Percentiles rank a stretch among this genome's conserved stretches.
Evolutionary conservation across 768 basidiomycete genomes (phyloP).

Genomic region (Xanthoconium purpureum): DNA sequence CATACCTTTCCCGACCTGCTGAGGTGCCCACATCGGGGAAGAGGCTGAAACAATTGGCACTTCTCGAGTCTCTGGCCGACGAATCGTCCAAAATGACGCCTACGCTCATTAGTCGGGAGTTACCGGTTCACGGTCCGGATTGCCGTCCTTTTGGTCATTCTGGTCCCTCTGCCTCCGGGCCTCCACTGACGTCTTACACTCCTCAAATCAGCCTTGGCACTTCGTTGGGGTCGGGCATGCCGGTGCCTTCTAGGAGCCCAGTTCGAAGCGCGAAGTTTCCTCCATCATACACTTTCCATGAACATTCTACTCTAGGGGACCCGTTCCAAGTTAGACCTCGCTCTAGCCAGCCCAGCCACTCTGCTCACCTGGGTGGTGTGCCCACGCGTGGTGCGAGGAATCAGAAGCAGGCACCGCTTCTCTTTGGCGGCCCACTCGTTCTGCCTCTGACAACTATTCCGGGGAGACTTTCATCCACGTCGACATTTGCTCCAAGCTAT

Average conservation of each 20-base stretch:
- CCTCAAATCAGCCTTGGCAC: constrained; percentile 23
- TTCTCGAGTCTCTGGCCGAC: constrained; percentile 68
- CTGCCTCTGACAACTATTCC: constrained; percentile 2
- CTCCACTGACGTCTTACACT: constrained; percentile 20
- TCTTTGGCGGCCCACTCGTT: constrained; percentile 5
- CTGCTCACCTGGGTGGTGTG: constrained; percentile 15
- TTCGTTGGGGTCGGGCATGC: constrained; percentile 35
- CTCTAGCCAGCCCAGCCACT: constrained; percentile 45
- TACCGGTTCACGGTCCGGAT: constrained; percentile 15
- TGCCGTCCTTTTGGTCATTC: constrained; percentile 4
- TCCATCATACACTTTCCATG: constrained; percentile 2
- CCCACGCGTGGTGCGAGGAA: constrained; percentile 8
- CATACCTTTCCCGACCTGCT: constrained; percentile 56
- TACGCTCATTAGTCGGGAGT: constrained; percentile 28
- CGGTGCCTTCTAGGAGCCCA: constrained; percentile 5
- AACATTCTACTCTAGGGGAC: constrained; percentile 17
- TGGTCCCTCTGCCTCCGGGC: constrained; percentile 29
- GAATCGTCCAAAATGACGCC: constrained; percentile 68
- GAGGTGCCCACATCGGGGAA: constrained; percentile 59
- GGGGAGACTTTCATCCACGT: constrained; percentile 5
- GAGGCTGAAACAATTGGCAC: constrained; percentile 64
- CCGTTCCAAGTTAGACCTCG: constrained; percentile 47
- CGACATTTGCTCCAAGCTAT: constrained; percentile 17
- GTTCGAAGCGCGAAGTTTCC: constrained; percentile 5
- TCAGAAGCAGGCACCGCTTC: constrained; percentile 16